A percentile compares a stretch with the other conserved stretches of the same genome.
Conservation (phyloP, 352 stramenopile genomes). For the Globisporangium spiculum region DNA sequence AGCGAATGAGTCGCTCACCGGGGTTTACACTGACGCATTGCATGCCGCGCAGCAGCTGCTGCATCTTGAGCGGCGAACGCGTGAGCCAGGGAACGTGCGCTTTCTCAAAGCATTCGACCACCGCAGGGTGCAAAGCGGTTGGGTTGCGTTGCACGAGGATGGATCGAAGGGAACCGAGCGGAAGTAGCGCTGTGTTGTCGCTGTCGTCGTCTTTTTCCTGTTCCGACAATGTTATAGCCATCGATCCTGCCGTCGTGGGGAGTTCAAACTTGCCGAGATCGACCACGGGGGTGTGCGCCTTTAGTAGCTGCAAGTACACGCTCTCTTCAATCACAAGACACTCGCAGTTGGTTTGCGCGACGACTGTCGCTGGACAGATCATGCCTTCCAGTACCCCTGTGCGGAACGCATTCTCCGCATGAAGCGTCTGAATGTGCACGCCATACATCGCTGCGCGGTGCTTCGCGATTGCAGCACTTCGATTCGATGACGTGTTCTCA, state of each 20-base stretch:
- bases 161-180: slow-evolving; percentile 10
- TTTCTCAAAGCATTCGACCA: slow-evolving; percentile 32
- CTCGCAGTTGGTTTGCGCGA: slow-evolving; percentile 56
- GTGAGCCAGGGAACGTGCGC: slow-evolving; percentile 30
- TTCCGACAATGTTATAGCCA: background rate
- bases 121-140: slow-evolving; percentile 14
- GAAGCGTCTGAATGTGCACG: slow-evolving; percentile 56
- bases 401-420: slow-evolving; percentile 50
- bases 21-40: slow-evolving; percentile 25
- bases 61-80: slow-evolving; percentile 26
- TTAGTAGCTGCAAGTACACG: slow-evolving; percentile 36
- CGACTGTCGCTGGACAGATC: slow-evolving; percentile 43
- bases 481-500: background rate
- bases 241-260: background rate
- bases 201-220: background rate
- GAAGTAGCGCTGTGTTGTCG: background rate
- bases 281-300: slow-evolving; percentile 31
- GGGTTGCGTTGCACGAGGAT: slow-evolving; percentile 8
- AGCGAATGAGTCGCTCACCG: slow-evolving; percentile 40
- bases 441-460: slow-evolving; percentile 47
- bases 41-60: slow-evolving; percentile 38
- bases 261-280: slow-evolving; percentile 21
- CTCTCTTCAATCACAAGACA: slow-evolving; percentile 48
- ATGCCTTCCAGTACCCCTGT: slow-evolving; percentile 38
- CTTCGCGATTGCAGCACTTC: slow-evolving; percentile 14